Evolutionary conservation across 2,329 filamentous ascomycete species (phyloP).

Genomic region (Ophiocordyceps sinensis): DNA sequence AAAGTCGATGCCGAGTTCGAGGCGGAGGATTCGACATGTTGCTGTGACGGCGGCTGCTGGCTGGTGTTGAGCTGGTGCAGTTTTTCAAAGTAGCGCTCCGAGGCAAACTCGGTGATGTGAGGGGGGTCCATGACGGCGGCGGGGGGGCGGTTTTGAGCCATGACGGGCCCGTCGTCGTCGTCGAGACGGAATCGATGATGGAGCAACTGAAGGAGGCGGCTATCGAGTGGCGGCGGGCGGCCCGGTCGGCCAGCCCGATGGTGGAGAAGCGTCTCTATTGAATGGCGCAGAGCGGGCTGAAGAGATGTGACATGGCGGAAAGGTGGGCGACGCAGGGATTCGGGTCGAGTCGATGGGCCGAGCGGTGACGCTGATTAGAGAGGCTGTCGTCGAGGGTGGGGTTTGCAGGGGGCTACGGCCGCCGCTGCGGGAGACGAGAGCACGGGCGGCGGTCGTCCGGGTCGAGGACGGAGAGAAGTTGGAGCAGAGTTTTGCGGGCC

Average conservation of each 20-base stretch:
- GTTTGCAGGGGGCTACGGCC: too few species aligned
- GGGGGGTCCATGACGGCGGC: conserved; percentile 40
- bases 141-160: conserved; percentile 16
- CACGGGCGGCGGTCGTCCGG: too few species aligned
- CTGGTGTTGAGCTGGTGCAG: conserved; percentile 36
- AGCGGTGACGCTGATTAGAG: too few species aligned
- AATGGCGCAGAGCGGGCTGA: conserved; percentile 5
- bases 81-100: conserved; percentile 49
- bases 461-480: not conserved
- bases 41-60: conserved; percentile 15
- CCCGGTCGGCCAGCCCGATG: conserved; percentile 14
- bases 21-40: conserved; percentile 9
- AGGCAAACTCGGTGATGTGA: conserved; percentile 53
- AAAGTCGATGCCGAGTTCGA: conserved; percentile 24
- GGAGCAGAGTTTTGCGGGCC: not conserved
- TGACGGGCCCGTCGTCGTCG: conserved; percentile 7
- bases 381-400: too few species aligned
- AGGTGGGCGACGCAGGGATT: not conserved
- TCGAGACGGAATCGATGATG: conserved; percentile 4
- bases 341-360: too few species aligned
- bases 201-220: conserved; percentile 7
- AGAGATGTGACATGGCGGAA: conserved; percentile 2
- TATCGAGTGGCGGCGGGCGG: conserved; percentile 4
- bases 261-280: conserved; percentile 18
- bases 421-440: too few species aligned